A percentile compares a stretch with the other conserved stretches of the same genome.
phyloP scores from a whole-genome alignment of 176 grass and related monocot species.

The Carex scoparia region DNA sequence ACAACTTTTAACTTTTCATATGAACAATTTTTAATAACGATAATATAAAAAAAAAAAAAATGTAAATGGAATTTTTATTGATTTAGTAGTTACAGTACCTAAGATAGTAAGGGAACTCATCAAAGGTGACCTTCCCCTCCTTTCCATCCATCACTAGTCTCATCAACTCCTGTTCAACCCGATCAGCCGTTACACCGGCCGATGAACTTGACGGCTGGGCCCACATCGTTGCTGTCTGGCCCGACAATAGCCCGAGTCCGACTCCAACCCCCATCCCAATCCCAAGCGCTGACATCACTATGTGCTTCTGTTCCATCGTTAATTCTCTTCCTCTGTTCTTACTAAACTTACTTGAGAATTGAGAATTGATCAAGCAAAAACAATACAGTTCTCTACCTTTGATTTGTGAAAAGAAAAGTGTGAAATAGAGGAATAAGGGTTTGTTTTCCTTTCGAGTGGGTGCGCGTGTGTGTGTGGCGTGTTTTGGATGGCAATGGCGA shows the following conservation, averaged over 20 bases:
- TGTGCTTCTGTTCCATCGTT: slow-evolving; percentile 77
- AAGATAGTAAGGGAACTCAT: slow-evolving; percentile 90
- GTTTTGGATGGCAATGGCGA: background rate
- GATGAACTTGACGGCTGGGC: background rate
- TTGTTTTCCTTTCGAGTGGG: background rate
- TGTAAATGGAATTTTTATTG: background rate
- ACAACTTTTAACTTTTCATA: background rate
- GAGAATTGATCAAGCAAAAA: background rate
- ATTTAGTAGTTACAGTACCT: slow-evolving; percentile 29
- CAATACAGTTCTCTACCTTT: background rate
- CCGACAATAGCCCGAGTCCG: slow-evolving; percentile 67
- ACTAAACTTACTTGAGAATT: background rate
- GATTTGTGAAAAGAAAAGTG: background rate
- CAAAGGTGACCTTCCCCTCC: slow-evolving; percentile 72
- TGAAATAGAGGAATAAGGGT: background rate
- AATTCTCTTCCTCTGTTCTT: background rate
- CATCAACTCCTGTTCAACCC: slow-evolving; percentile 67
- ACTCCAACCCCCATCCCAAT: slow-evolving; percentile 81
- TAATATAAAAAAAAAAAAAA: too few species aligned
- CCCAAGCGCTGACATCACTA: slow-evolving; percentile 86
- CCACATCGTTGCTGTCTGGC: slow-evolving; percentile 35
- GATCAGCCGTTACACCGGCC: slow-evolving; percentile 48
- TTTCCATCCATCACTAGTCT: slow-evolving; percentile 45
- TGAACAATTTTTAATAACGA: background rate
- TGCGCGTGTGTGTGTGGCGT: background rate